phyloP scores from a whole-genome alignment of 441 rosid species.

The Erodium trifolium region DNA sequence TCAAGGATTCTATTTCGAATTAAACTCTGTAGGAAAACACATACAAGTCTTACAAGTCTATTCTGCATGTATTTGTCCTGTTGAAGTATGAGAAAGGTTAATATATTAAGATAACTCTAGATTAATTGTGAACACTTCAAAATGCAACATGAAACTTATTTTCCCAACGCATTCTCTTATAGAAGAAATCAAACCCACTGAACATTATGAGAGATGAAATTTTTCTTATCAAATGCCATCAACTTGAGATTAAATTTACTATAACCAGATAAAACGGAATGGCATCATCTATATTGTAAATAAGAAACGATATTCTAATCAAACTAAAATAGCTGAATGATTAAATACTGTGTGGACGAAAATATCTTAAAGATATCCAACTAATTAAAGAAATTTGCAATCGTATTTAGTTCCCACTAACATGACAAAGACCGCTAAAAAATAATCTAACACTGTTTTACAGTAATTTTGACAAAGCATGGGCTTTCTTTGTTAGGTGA shows the following conservation, averaged over 20 bases:
- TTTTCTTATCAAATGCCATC: neutral
- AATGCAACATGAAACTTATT: neutral
- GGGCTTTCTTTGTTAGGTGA: too few species aligned
- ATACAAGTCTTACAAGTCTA: slow-evolving; percentile 94
- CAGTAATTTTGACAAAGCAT: too few species aligned
- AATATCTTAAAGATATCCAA: too few species aligned
- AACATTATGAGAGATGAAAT: too few species aligned
- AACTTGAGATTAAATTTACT: neutral
- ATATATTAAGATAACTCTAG: neutral
- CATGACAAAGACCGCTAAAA: too few species aligned
- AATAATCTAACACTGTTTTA: too few species aligned
- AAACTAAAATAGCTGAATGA: neutral
- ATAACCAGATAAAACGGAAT: neutral
- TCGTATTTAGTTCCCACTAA: too few species aligned
- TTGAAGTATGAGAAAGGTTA: slow-evolving; percentile 21
- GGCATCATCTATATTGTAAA: neutral
- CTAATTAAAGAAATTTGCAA: too few species aligned
- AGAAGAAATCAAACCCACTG: neutral
- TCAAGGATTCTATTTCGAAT: slow-evolving; percentile 84
- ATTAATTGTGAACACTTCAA: neutral
- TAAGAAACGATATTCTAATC: neutral
- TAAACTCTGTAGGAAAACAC: slow-evolving; percentile 90
- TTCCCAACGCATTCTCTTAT: neutral
- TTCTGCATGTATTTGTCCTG: slow-evolving; percentile 99
- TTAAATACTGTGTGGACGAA: too few species aligned